phyloP scores from a whole-genome alignment of 2,329 filamentous ascomycete genomes.

The Catunica adiposa region DNA sequence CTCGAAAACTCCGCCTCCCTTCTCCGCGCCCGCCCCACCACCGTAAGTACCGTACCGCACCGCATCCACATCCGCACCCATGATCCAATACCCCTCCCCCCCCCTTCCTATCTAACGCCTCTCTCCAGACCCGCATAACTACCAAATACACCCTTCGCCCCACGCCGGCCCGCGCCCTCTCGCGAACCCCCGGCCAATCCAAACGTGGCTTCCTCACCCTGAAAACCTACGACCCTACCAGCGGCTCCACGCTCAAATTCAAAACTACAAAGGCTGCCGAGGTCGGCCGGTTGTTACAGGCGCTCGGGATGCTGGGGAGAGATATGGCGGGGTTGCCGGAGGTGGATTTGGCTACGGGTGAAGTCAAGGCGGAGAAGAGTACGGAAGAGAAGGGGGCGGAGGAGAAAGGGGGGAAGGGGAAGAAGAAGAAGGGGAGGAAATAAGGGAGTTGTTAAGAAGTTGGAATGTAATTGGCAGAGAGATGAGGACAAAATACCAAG shows the following conservation, averaged over 20 bases:
- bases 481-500: background rate
- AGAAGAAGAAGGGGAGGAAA: constrained; percentile 34
- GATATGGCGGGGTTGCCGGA: constrained; percentile 43
- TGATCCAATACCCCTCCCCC: background rate
- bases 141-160: constrained; percentile 53
- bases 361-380: constrained; percentile 21
- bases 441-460: background rate
- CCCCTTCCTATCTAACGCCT: constrained; percentile 8
- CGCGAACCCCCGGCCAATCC: constrained; percentile 17
- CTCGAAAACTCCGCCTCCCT: constrained; percentile 75
- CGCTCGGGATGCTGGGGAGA: constrained; percentile 59
- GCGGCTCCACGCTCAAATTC: constrained; percentile 78
- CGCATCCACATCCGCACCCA: background rate
- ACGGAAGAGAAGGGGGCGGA: constrained; percentile 27
- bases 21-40: constrained; percentile 68
- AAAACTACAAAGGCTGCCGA: constrained; percentile 80
- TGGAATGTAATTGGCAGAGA: background rate
- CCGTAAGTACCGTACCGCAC: constrained; percentile 38
- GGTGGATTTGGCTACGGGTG: constrained; percentile 20
- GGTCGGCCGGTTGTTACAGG: constrained; percentile 64
- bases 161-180: constrained; percentile 19
- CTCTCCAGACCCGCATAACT: constrained; percentile 62
- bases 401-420: constrained; percentile 60
- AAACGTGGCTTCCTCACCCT: constrained; percentile 57
- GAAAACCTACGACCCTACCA: constrained; percentile 75